Conservation (phyloP, 441 rosid species). For the Theobroma grandiflorum region DNA sequence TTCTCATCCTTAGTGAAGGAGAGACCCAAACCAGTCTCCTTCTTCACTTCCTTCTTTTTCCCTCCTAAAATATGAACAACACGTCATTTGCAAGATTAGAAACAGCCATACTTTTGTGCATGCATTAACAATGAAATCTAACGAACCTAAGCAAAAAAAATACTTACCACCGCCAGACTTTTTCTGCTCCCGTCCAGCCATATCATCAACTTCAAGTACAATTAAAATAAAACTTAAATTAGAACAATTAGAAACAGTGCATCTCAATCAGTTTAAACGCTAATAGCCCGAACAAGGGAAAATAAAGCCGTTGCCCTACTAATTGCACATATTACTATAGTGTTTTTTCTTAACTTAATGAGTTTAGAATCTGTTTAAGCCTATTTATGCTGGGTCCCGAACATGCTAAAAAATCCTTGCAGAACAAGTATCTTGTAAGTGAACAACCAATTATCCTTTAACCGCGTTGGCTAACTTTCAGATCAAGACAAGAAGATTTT, state of each 20-base stretch:
- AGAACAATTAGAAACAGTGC: neutral
- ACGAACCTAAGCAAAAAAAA: neutral
- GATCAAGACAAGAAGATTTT: slow-evolving; percentile 1
- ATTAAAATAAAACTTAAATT: neutral
- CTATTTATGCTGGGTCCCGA: neutral
- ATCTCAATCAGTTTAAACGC: neutral
- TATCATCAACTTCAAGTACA: slow-evolving; percentile 7
- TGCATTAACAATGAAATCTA: neutral
- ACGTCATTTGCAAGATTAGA: slow-evolving; percentile 13
- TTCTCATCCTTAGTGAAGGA: slow-evolving; percentile 69
- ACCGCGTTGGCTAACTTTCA: slow-evolving; percentile 15
- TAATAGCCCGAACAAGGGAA: neutral
- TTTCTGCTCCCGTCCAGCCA: slow-evolving; percentile 29
- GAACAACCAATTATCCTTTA: neutral
- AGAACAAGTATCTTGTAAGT: neutral
- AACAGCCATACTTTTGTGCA: neutral
- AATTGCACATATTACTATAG: neutral
- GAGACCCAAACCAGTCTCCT: slow-evolving; percentile 78
- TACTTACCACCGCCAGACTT: slow-evolving; percentile 14
- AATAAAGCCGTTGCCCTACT: neutral
- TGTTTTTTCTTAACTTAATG: neutral
- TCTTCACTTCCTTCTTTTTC: slow-evolving; percentile 75
- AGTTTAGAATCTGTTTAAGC: neutral
- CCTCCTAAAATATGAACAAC: slow-evolving; percentile 38
- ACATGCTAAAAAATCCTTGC: neutral